phyloP scores from a whole-genome alignment of 2,329 filamentous ascomycete genomes.

The Fusarium avenaceum region DNA sequence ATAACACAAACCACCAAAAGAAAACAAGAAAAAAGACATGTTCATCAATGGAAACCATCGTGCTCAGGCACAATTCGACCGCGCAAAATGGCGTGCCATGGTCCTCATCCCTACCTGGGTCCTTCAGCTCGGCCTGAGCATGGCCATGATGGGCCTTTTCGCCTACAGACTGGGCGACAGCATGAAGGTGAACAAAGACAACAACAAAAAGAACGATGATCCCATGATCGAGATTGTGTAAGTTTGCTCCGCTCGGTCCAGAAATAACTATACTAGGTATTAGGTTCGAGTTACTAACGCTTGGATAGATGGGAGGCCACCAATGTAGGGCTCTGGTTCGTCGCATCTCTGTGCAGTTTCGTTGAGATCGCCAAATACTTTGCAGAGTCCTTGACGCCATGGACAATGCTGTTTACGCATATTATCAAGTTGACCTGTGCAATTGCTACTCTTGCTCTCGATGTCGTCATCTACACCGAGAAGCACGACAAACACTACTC shows the following conservation, averaged over 20 bases:
- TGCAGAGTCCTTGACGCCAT: slow-evolving; percentile 66
- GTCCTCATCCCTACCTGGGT: slow-evolving; percentile 66
- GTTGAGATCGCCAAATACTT: slow-evolving; percentile 62
- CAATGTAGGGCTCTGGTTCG: slow-evolving; percentile 64
- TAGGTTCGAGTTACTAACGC: neutral
- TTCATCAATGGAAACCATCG: slow-evolving; percentile 58
- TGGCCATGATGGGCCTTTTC: slow-evolving; percentile 65
- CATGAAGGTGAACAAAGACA: slow-evolving; percentile 58
- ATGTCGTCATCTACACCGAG: slow-evolving; percentile 64
- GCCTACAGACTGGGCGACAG: slow-evolving; percentile 66
- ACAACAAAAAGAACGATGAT: slow-evolving; percentile 55
- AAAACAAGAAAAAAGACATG: slow-evolving; percentile 8
- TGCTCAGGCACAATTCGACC: slow-evolving; percentile 66
- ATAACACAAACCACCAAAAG: neutral
- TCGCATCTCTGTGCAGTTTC: slow-evolving; percentile 62
- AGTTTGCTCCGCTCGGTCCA: slow-evolving; percentile 44
- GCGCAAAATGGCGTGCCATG: slow-evolving; percentile 64
- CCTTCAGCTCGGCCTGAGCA: slow-evolving; percentile 61
- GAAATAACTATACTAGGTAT: neutral
- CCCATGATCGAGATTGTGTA: slow-evolving; percentile 66
- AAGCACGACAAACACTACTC: slow-evolving; percentile 63
- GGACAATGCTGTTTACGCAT: slow-evolving; percentile 66
- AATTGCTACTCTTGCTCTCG: slow-evolving; percentile 62
- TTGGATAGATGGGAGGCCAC: slow-evolving; percentile 65
- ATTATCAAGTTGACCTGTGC: slow-evolving; percentile 64